Evolutionary conservation across 1,284 basidiomycete genomes (phyloP), one percentile per base, ranked within the genome.

Genomic region (Microbotryomycetes sp.): DNA sequence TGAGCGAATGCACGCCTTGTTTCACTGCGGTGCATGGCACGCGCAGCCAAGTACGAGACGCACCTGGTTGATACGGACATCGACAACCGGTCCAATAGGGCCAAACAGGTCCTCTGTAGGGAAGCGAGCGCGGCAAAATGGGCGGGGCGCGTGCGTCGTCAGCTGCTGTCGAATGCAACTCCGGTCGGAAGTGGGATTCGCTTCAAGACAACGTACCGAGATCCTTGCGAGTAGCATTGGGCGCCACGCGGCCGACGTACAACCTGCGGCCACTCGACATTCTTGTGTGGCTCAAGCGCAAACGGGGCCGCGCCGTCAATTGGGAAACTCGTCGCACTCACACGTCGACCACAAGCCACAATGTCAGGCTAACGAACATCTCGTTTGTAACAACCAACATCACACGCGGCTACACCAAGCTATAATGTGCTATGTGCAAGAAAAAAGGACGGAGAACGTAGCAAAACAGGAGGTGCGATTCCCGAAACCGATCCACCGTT

Each of bases 61-160:
- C 35, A 41, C 35, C 35, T 41, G 35, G 35, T 96, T 93, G 75
- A 96, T 86, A 70, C 90, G 85, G 76, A 90, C 86, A 77, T 96
- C 92, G 70, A 88, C 81, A 70, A 94, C 87, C 62, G 83, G 85
- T 35, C 91, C 90, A 75, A 85, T 88, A 62, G 85, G 85, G 75
- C 94, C 18, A 18, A 41, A 93, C 75, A 90, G 85, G 78, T 91
- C 86, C 62, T 70, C 64, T 41, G 35, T 18, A 41, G 35, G 18
- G 11, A 41, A 41, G 52, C 62, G 29, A 52, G 66, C 60, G 31
- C 56, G 45, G 9, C 35, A 41, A 41, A 59, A 11, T 11, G 35
- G 35, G 18, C 35, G 35, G 35, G 35, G 9, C 35, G 35, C 35
- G 9, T 9, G 35, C 35, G 35, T 9, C 35, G 35, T 41, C 35